A percentile compares a stretch with the other conserved stretches of the same genome.
Conservation (phyloP, 345 rosid species). For the Lenwebbia sp. region DNA sequence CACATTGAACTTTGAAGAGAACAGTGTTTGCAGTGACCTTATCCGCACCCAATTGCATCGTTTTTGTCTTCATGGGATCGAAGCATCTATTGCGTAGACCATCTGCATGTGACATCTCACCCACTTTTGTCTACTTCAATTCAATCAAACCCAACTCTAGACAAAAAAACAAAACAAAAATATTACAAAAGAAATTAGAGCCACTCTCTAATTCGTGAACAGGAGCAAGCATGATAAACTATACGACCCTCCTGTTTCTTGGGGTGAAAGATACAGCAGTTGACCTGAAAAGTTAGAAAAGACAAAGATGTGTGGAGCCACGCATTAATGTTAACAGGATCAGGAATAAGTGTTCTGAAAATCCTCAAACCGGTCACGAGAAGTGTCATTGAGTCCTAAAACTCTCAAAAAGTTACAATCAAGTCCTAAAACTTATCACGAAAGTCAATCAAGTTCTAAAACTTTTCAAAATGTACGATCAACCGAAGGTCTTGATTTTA, state of each 20-base stretch:
- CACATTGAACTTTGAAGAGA: neutral
- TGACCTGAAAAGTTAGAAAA: neutral
- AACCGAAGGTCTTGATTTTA: no score
- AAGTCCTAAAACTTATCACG: no score
- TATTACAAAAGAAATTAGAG: neutral
- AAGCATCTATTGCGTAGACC: neutral
- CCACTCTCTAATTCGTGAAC: neutral
- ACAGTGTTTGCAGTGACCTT: neutral
- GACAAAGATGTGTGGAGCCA: neutral
- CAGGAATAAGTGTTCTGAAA: no score
- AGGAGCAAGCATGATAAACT: neutral
- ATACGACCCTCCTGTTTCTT: neutral
- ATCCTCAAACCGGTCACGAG: no score
- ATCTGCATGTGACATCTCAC: neutral
- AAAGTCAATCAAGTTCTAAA: no score
- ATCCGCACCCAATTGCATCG: neutral
- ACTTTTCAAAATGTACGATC: no score
- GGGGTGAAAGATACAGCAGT: neutral
- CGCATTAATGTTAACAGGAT: no score
- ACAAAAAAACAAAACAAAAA: neutral
- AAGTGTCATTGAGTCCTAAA: no score
- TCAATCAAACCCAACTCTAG: neutral
- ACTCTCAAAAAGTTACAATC: no score
- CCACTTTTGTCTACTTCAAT: neutral
- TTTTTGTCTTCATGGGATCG: neutral